A percentile compares a stretch with the other conserved stretches of the same genome.
These are phyloP conservation scores for Eucalyptus cloeziana DNA, from an alignment of 345 rosid species.

Conservation along the genomic window DNA sequence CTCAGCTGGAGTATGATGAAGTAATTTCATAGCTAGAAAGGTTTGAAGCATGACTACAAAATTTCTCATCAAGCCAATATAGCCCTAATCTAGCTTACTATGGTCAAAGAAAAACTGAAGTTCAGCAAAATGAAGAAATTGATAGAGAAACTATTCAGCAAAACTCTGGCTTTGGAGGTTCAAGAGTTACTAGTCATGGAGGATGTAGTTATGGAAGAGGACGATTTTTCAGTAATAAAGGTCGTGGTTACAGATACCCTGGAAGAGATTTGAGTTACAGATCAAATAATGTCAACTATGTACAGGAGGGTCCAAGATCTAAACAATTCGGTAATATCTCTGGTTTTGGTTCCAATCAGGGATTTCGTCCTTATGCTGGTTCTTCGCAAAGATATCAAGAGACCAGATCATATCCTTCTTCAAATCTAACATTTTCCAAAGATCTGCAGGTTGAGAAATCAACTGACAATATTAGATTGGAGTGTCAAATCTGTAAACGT, in stretches of 20 bases:
- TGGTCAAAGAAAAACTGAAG: no score
- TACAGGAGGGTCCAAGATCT: rapidly evolving
- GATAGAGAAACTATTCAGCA: rapidly evolving
- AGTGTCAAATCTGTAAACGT: neutral
- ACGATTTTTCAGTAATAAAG: no score
- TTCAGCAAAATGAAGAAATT: rapidly evolving
- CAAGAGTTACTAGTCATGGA: rapidly evolving
- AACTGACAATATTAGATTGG: rapidly evolving
- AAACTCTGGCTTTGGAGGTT: neutral
- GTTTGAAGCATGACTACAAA: neutral
- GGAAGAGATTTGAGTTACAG: rapidly evolving
- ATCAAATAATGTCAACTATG: rapidly evolving
- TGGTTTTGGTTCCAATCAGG: no score
- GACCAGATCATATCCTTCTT: no score
- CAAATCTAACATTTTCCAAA: no score
- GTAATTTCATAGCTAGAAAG: neutral
- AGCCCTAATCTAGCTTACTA: no score
- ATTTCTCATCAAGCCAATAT: rapidly evolving
- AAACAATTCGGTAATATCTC: rapidly evolving
- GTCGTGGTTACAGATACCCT: no score
- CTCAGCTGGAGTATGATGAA: neutral
- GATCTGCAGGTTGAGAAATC: neutral
- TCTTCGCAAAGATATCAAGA: no score
- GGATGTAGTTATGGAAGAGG: neutral
- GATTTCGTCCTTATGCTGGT: no score